These are phyloP conservation scores for Xerophyta viscosa DNA, from an alignment of 106 monocot species.

Conservation along the genomic window DNA sequence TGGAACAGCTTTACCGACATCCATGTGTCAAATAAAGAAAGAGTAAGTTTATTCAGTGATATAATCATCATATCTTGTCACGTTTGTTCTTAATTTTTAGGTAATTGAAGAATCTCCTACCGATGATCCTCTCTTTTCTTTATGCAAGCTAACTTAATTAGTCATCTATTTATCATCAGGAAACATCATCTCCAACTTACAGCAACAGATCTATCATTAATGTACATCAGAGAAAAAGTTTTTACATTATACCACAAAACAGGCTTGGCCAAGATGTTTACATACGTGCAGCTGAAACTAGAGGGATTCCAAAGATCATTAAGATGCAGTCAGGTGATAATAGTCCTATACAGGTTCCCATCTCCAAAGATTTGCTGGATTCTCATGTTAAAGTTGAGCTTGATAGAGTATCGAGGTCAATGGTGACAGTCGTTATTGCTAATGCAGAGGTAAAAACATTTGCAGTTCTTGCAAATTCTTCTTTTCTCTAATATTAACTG, in stretches of 20 bases:
- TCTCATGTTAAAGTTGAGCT: slow-evolving; percentile 49
- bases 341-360: slow-evolving; percentile 67
- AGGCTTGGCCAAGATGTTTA: slow-evolving; percentile 89
- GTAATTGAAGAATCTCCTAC: too few species aligned
- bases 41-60: too few species aligned
- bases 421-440: slow-evolving; percentile 65
- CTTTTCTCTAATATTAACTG: too few species aligned
- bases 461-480: too few species aligned
- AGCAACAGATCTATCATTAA: slow-evolving; percentile 46
- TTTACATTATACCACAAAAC: slow-evolving; percentile 81
- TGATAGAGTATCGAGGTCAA: slow-evolving; percentile 28
- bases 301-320: slow-evolving; percentile 43
- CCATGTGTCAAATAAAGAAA: slow-evolving; percentile 38
- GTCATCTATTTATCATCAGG: slow-evolving; percentile 31
- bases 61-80: too few species aligned
- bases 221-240: slow-evolving; percentile 55
- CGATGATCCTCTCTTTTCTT: background rate
- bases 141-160: too few species aligned
- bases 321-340: slow-evolving; percentile 86
- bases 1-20: slow-evolving; percentile 70
- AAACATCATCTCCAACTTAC: slow-evolving; percentile 23
- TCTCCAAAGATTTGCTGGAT: slow-evolving; percentile 66
- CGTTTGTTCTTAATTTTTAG: too few species aligned
- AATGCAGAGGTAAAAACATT: slow-evolving; percentile 62
- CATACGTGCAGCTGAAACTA: slow-evolving; percentile 45